phyloP scores from a whole-genome alignment of 2,329 filamentous ascomycete genomes.

The Pseudovirgaria hyperparasitica region DNA sequence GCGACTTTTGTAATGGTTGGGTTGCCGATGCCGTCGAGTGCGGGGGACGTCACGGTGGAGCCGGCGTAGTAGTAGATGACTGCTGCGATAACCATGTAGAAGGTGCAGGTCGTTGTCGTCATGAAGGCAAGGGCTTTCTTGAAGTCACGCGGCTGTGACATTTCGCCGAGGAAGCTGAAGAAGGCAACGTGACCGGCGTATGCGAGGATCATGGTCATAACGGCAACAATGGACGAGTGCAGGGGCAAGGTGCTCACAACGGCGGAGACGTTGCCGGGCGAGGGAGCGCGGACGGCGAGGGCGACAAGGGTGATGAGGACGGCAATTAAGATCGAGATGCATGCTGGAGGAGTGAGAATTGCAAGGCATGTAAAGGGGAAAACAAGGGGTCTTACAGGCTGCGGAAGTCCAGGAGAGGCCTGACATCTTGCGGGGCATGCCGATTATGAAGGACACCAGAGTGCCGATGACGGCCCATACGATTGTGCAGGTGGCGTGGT shows the following conservation, averaged over 20 bases:
- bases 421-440: slow-evolving; percentile 49
- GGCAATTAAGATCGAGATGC: slow-evolving; percentile 49
- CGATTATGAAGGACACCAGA: slow-evolving; percentile 44
- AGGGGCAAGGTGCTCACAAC: slow-evolving; percentile 12
- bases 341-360: slow-evolving; percentile 33
- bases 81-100: slow-evolving; percentile 54
- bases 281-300: slow-evolving; percentile 41
- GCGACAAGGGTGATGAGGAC: slow-evolving; percentile 56
- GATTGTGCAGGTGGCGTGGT: slow-evolving; percentile 50
- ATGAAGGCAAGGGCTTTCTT: slow-evolving; percentile 50
- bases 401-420: slow-evolving; percentile 51
- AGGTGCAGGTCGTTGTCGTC: slow-evolving; percentile 43
- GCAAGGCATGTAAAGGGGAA: too few relatives aligned
- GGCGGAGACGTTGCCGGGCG: slow-evolving; percentile 15
- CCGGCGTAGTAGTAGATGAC: slow-evolving; percentile 59
- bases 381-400: slow-evolving; percentile 30
- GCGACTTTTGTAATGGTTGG: slow-evolving; percentile 47
- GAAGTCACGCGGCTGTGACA: slow-evolving; percentile 48
- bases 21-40: slow-evolving; percentile 47
- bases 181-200: slow-evolving; percentile 58
- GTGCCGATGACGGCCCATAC: slow-evolving; percentile 49
- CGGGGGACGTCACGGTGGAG: slow-evolving; percentile 47
- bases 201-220: slow-evolving; percentile 55
- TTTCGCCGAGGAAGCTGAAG: slow-evolving; percentile 52
- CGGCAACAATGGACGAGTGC: slow-evolving; percentile 15